A percentile compares a stretch with the other conserved stretches of the same genome.
Conservation (phyloP, 73 alveolate species). For the Paramecium biaurelia region DNA sequence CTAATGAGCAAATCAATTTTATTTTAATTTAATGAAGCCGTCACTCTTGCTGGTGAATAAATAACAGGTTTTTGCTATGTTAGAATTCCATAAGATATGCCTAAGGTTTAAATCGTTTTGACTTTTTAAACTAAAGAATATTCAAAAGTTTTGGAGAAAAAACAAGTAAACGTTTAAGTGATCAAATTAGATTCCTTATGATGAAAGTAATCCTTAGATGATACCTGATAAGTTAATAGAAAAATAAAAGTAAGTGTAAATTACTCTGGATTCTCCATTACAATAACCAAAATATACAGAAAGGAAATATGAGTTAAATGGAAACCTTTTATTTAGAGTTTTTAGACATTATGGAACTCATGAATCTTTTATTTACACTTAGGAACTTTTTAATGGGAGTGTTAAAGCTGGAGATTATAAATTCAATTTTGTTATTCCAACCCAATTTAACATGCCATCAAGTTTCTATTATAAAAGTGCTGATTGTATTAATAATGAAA, state of each 20-base stretch:
- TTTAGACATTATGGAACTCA: conserved; percentile 10
- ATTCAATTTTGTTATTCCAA: not conserved
- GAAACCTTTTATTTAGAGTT: not conserved
- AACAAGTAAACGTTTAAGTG: not conserved
- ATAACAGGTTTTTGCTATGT: conserved; percentile 29
- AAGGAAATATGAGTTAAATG: conserved; percentile 37
- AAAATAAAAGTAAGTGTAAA: not conserved
- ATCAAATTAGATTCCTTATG: conserved; percentile 23
- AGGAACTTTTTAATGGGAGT: not conserved
- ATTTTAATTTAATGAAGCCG: conserved; percentile 31
- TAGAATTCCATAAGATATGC: not conserved
- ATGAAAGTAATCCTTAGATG: conserved; percentile 2
- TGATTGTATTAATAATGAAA: not conserved
- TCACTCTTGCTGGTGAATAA: conserved; percentile 28
- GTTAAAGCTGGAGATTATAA: conserved; percentile 37
- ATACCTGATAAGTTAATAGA: not conserved
- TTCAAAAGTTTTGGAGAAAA: not conserved
- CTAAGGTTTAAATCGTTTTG: not conserved
- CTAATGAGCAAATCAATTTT: not conserved
- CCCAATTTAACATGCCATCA: not conserved
- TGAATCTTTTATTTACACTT: not conserved
- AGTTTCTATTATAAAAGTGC: conserved; percentile 21
- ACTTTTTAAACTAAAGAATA: not conserved
- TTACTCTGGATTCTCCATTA: not conserved
- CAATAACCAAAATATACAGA: not conserved